Evolutionary conservation across 2,329 filamentous ascomycete species (phyloP).

Genomic region (Xenoacremonium recifei): DNA sequence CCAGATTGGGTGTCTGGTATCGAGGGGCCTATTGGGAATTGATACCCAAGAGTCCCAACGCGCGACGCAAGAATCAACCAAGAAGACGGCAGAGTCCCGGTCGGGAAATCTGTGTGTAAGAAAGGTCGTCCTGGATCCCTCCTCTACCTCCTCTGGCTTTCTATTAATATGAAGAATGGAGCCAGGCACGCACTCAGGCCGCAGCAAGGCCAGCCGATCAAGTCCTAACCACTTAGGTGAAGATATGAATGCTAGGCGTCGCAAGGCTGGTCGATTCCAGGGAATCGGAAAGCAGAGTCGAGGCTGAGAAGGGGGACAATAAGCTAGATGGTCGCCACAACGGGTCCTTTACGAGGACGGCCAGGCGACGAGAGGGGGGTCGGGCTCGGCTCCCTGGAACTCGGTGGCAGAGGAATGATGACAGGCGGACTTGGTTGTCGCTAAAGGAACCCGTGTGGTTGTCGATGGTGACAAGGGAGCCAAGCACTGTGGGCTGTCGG

Average conservation of each 20-base stretch:
- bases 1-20: constrained; percentile 30
- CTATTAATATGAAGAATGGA: constrained; percentile 2
- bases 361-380: constrained; percentile 5
- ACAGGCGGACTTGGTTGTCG: constrained; percentile 16
- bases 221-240: constrained; percentile 7
- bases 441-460: constrained; percentile 12
- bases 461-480: constrained; percentile 19
- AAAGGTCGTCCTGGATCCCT: too few relatives aligned
- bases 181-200: constrained; percentile 4
- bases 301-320: constrained; percentile 14
- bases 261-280: constrained; percentile 10
- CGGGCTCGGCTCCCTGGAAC: constrained; percentile 15
- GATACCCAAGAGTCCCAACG: constrained; percentile 34
- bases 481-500: constrained; percentile 17
- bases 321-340: constrained; percentile 14
- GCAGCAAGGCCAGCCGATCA: constrained; percentile 8
- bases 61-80: constrained; percentile 9
- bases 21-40: constrained; percentile 31
- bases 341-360: constrained; percentile 12
- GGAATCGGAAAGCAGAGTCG: constrained; percentile 13
- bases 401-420: constrained; percentile 17
- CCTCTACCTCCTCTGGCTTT: constrained; percentile 2
- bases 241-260: constrained; percentile 9
- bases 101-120: constrained; percentile 2
- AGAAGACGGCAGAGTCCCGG: neutral